A percentile compares a stretch with the other conserved stretches of the same genome.
These are phyloP conservation scores for Magnolia officinalis DNA, from an alignment of 164 flowering plant species.

Conservation along the genomic window DNA sequence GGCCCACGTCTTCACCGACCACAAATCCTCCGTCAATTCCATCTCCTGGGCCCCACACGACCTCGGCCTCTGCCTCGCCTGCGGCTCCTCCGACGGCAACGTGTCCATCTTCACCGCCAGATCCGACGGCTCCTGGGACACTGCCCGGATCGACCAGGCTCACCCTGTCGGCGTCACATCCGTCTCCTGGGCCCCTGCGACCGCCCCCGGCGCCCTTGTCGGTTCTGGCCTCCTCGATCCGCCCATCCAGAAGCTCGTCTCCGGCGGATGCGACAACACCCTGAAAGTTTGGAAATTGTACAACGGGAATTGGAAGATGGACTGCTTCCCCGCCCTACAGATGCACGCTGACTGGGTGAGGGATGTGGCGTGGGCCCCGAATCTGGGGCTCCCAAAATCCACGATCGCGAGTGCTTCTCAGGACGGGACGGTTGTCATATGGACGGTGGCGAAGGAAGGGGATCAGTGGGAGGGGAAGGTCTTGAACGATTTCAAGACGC, in stretches of 20 bases:
- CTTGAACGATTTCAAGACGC: conserved; percentile 38
- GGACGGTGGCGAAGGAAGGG: conserved; percentile 49
- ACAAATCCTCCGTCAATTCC: conserved; percentile 45
- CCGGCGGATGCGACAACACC: conserved; percentile 48
- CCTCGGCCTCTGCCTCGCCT: conserved; percentile 42
- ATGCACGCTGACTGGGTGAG: conserved; percentile 49
- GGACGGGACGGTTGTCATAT: conserved; percentile 43
- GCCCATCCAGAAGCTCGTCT: conserved; percentile 42
- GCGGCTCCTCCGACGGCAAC: conserved; percentile 50
- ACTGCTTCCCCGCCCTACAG: conserved; percentile 51
- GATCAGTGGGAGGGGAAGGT: conserved; percentile 50
- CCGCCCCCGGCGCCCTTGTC: conserved; percentile 36
- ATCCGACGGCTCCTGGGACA: conserved; percentile 46
- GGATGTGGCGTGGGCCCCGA: conserved; percentile 58
- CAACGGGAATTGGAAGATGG: conserved; percentile 48
- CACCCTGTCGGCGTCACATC: conserved; percentile 51
- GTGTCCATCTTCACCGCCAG: conserved; percentile 36
- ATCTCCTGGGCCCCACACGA: conserved; percentile 53
- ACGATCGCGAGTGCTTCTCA: conserved; percentile 53
- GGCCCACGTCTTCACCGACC: conserved; percentile 38
- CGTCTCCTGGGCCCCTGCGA: conserved; percentile 50
- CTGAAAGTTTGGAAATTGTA: conserved; percentile 45
- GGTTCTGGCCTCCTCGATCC: conserved; percentile 30
- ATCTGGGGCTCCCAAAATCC: conserved; percentile 48
- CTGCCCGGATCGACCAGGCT: conserved; percentile 39